Evolutionary conservation across 106 monocot species (phyloP).

Genomic region (Chionographis japonica): DNA sequence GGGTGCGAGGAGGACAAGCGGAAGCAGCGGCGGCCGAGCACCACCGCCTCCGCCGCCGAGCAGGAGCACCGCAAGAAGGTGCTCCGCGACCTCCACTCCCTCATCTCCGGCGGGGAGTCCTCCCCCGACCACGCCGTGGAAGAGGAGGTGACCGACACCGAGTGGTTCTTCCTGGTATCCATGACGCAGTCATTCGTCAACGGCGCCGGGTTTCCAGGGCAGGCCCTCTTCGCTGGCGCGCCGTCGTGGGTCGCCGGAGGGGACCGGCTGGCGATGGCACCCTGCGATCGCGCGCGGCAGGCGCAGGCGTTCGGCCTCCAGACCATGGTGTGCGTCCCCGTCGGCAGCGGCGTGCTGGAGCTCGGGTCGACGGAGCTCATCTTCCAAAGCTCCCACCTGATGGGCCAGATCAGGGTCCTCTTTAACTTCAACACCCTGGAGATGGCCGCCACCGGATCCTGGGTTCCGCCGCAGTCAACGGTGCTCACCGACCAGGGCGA

Average conservation of each 20-base stretch:
- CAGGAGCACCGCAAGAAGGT: slow-evolving; percentile 45
- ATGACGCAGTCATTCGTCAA: slow-evolving; percentile 74
- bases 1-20: slow-evolving; percentile 40
- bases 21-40: not conserved
- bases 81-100: slow-evolving; percentile 41
- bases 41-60: slow-evolving; percentile 17
- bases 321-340: slow-evolving; percentile 65
- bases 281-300: slow-evolving; percentile 57
- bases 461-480: slow-evolving; percentile 5
- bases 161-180: slow-evolving; percentile 86
- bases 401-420: slow-evolving; percentile 35
- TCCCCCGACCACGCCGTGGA: slow-evolving; percentile 42
- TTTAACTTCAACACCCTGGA: slow-evolving; percentile 31
- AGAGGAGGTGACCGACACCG: slow-evolving; percentile 78
- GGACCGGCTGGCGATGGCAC: slow-evolving; percentile 13
- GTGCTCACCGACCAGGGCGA: slow-evolving; percentile 23
- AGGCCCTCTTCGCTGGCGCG: slow-evolving; percentile 33
- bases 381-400: slow-evolving; percentile 34
- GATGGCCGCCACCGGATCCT: slow-evolving; percentile 5
- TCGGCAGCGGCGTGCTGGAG: slow-evolving; percentile 61
- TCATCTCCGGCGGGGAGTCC: slow-evolving; percentile 6
- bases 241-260: slow-evolving; percentile 41
- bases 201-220: slow-evolving; percentile 57
- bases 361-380: slow-evolving; percentile 66
- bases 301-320: slow-evolving; percentile 54